Percentiles rank a stretch among this genome's conserved stretches.
phyloP scores from a whole-genome alignment of 2,329 filamentous ascomycete species.

The Aspergillus brasiliensis region DNA sequence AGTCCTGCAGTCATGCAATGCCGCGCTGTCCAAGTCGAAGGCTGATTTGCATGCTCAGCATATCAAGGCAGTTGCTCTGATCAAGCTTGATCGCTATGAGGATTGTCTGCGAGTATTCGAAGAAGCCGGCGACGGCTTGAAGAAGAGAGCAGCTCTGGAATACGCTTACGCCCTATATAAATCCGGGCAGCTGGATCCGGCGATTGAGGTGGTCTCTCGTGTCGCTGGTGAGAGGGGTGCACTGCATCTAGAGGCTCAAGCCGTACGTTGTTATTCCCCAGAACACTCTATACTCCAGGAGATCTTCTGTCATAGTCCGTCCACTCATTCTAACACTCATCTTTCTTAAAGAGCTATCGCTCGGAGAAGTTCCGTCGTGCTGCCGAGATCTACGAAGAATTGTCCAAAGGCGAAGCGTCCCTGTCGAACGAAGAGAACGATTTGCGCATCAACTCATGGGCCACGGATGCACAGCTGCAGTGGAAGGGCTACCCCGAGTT shows the following conservation, averaged over 20 bases:
- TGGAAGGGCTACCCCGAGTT: conserved; percentile 58
- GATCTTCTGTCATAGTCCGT: not conserved
- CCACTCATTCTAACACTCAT: not conserved
- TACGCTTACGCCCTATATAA: conserved; percentile 68
- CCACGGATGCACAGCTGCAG: conserved; percentile 63
- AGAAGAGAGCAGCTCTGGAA: conserved; percentile 59
- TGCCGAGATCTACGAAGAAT: conserved; percentile 55
- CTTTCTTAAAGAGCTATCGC: conserved; percentile 50
- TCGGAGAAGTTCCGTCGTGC: conserved; percentile 61
- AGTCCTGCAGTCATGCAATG: conserved; percentile 61
- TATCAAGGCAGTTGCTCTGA: conserved; percentile 60
- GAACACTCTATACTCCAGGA: not conserved
- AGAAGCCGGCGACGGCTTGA: conserved; percentile 54
- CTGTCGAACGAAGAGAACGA: conserved; percentile 59
- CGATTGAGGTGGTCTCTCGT: conserved; percentile 53
- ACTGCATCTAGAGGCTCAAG: conserved; percentile 64
- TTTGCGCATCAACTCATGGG: conserved; percentile 62
- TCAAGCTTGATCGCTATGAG: conserved; percentile 66
- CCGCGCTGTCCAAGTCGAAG: conserved; percentile 59
- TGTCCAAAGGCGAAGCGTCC: conserved; percentile 46
- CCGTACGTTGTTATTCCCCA: conserved; percentile 43
- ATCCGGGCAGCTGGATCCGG: conserved; percentile 56
- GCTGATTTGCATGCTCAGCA: conserved; percentile 59
- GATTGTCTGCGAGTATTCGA: conserved; percentile 62
- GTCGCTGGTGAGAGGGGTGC: conserved; percentile 51